Evolutionary conservation across 2,329 filamentous ascomycete species (phyloP).

Genomic region (Penicillium sp.): DNA sequence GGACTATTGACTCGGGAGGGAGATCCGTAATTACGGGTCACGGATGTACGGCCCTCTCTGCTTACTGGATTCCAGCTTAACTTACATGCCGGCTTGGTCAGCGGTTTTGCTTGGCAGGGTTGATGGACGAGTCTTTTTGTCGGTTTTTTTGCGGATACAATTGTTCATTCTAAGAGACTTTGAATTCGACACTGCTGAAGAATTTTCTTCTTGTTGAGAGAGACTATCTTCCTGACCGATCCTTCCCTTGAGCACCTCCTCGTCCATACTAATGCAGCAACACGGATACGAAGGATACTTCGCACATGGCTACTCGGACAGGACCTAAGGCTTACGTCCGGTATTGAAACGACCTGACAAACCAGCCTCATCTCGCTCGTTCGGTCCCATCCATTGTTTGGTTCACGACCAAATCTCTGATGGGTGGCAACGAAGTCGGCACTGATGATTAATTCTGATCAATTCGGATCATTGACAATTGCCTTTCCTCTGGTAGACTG

Average conservation of each 20-base stretch:
- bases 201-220: neutral
- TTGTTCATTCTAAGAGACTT: neutral
- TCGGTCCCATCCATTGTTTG: constrained; percentile 1
- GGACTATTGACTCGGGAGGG: constrained; percentile 4
- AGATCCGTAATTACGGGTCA: neutral
- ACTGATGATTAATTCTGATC: neutral
- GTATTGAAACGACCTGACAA: constrained; percentile 15
- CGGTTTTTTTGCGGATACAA: neutral
- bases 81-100: constrained; percentile 24
- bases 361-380: constrained; percentile 8
- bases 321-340: constrained; percentile 15
- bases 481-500: neutral
- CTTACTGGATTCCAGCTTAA: neutral
- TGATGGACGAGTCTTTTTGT: neutral
- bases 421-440: constrained; percentile 22
- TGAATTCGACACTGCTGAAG: neutral
- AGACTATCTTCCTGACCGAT: too few species aligned
- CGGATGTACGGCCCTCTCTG: neutral
- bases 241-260: neutral
- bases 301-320: neutral
- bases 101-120: constrained; percentile 14
- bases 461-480: neutral
- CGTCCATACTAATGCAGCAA: neutral
- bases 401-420: constrained; percentile 25
- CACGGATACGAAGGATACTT: neutral